Base-by-base conservation (phyloP, 192 early-diverging fungal species). In the Phlyctochytrium bullatum region DNA sequence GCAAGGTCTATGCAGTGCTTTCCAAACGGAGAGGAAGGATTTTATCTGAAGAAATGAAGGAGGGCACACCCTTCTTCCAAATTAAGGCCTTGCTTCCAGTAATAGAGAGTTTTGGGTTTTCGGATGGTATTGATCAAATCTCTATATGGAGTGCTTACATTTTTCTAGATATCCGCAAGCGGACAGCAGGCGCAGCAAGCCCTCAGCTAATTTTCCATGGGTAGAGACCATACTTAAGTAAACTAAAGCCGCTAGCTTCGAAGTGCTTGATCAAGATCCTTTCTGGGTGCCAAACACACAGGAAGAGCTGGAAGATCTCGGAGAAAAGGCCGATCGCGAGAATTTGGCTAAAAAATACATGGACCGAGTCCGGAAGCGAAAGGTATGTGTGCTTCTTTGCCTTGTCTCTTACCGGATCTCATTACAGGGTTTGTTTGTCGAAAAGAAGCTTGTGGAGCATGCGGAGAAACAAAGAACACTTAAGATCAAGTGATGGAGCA, bases 231-330 rank as follows among this genome's bases (percentile, higher is more conserved):
- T 23, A 40, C 47, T 64, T 20, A 32, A 33, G 12, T 30, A 40
- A 65, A 12, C 17, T n/a, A n/a, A n/a, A 20, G 34, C 2, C 35
- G 23, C 35, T 34, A 87, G 86, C 1, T 99, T 93, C 74, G 95
- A 98, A 73, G 73, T 91, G 56, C 74, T 98, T 40, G 91, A 98
- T 54, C 79, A 86, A 53, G 96, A 99, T 75, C 98, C 98, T 16
- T 98, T 95, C 83, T 99, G 96, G 98, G 95, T 96, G 2, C 98
- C 98, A 3, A 93, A 88, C 2, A 98, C 98, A 2, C 89, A 95
- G 66, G 95, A 97, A 76, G 95, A 98, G 78, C 78, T 99, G 61
- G 97, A 99, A 73, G 98, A 99, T 73, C 69, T 98, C 59, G 96
- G 98, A 33, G 95, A 96, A 59, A 98, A 97, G 80, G 93, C 96